Base-by-base conservation (phyloP, 257 asterid species). In the Jacaranda mimosifolia region DNA sequence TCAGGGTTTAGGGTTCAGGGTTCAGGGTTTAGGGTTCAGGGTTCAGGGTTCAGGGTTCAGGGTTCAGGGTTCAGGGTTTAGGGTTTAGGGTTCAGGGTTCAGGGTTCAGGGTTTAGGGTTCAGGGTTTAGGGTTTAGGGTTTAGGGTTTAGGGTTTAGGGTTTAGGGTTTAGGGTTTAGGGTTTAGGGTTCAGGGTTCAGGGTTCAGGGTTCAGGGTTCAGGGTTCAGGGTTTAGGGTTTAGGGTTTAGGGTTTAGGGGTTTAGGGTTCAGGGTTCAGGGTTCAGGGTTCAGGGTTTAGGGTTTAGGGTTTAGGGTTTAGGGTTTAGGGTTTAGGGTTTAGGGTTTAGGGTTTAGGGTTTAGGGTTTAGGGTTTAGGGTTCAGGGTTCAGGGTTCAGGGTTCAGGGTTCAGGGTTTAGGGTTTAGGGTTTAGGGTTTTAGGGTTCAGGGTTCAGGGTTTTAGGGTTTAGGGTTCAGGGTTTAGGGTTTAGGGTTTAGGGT, bases 401-500 rank as follows among this genome's bases (percentile, higher is more conserved):
- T 70, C 6, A 7, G 60, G 75, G 48, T 53, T 70, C 6, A 13
- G 60, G 75, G 75, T 35, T 70, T 70, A 49, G 60, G 75, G 75
- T 26, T 70, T 70, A 21, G 63, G 75, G 75, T 70, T 70, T 70
- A 53, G 63, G 75, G 75, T n/a, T 51, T 70, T 70, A 68, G 73
- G 75, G 75, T 70, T 70, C 51, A 70, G 75, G 75, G 75, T 70
- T 70, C 51, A 70, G 75, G 75, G 75, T n/a, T n/a, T 70, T 70
- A 53, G 75, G 75, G 63, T 70, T 70, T 52, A 70, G 76, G 76
- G 76, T 71, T 71, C 26, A 70, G 76, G 76, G 76, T 70, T 70
- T 70, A 70, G 76, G 76, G 76, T 71, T 71, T 53, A 71, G 76
- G 76, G 76, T 71, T 71, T 71, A 71, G 76, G 76, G 65, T 71